Base-by-base conservation (phyloP, 83 land plant genomes). In the Thuja plicata region DNA sequence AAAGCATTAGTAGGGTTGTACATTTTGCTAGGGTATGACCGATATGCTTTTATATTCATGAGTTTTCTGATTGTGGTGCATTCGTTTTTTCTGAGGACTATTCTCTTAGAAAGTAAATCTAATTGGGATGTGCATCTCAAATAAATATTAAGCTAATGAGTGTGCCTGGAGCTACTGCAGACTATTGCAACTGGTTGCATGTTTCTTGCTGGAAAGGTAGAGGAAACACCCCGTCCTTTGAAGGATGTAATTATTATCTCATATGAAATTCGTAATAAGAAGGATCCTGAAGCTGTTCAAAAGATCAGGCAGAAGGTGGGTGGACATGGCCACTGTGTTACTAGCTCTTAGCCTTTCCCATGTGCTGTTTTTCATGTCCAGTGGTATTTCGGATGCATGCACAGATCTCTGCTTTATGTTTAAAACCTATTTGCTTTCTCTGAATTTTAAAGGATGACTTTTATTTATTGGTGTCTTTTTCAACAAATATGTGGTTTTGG, bases 201-300 rank as follows among this genome's bases (percentile, higher is more conserved):
- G 87, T 92, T 93, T 77, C 78, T 92, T 38, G 94, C 94, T 88
- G 93, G 93, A 35, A 93, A 93, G 87, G 91, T 91, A 13, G 94
- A 93, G 86, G 94, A 93, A 73, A 90, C 93, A 60, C 93, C 92
- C 8, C 76, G 60, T 15, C 80, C 85, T 24, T 45, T 91, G 78
- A 70, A 88, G 35, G 57, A 91, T 55, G 91, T 93, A 52, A 85
- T 91, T 24, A 34, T 45, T 37, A 85, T 41, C 27, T 89, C 94
- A 2, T 91, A 88, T 87, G 90, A 87, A 46, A 85, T 90, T 38
- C 86, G 90, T 15, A 84, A 93, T 70, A 88, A 88, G 90, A 90
- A 92, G 79, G 91, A 92, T 88, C 88, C 91, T 48, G 85, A 37
- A 55, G 77, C 88, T 84, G 48, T 86, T 78, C 80, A 88, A 41